phyloP scores from a whole-genome alignment of 306 rosid species.

The Bauhinia variegata region DNA sequence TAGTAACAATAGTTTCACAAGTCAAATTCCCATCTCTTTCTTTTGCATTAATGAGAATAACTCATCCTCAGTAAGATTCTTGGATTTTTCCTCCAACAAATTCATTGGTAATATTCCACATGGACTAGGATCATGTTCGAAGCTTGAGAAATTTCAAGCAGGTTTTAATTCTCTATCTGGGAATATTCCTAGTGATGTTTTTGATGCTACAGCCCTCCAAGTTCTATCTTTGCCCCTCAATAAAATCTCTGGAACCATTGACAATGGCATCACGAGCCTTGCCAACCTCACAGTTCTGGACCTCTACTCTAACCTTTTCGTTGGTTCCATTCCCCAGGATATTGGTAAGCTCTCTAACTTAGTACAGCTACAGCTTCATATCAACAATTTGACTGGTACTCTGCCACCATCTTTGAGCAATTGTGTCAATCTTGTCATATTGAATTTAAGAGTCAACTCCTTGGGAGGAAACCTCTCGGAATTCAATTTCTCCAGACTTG shows the following conservation, averaged over 20 bases:
- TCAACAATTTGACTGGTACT: constrained; percentile 70
- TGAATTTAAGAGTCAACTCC: constrained; percentile 77
- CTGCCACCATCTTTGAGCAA: constrained; percentile 66
- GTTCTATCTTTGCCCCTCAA: constrained; percentile 70
- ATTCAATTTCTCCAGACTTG: constrained; percentile 67
- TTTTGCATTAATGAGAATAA: constrained; percentile 45
- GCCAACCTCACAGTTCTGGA: constrained; percentile 64
- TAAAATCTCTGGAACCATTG: constrained; percentile 58
- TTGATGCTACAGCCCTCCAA: constrained; percentile 43
- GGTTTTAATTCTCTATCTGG: constrained; percentile 72
- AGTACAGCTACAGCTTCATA: constrained; percentile 63
- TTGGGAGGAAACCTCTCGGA: constrained; percentile 71
- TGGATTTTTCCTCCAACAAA: constrained; percentile 73
- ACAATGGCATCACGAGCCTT: constrained; percentile 49
- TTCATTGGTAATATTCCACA: constrained; percentile 47
- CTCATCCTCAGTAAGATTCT: constrained; percentile 47
- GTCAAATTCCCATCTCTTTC: constrained; percentile 56
- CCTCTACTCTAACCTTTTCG: constrained; percentile 67
- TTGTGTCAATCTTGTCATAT: constrained; percentile 62
- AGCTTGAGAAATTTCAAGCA: constrained; percentile 70
- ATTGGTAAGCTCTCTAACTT: constrained; percentile 71
- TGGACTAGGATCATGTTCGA: constrained; percentile 70
- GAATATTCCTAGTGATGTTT: constrained; percentile 68
- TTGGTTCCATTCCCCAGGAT: constrained; percentile 56
- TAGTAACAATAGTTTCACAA: constrained; percentile 75